Evolutionary conservation across 257 asterid genomes (phyloP), one percentile per base, ranked within the genome.

Genomic region (Nicotiana attenuata): DNA sequence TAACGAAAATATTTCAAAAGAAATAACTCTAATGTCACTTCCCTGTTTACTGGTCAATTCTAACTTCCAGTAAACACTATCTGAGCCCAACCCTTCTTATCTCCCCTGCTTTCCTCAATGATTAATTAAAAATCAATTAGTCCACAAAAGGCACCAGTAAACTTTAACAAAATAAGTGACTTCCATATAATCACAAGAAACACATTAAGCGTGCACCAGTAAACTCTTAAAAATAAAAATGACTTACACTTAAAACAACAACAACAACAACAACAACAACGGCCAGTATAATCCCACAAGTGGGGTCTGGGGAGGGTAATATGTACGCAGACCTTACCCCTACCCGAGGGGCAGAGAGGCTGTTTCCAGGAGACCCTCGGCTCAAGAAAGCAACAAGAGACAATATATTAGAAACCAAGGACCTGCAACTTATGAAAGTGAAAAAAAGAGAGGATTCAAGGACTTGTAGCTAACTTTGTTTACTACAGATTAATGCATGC

Each of bases 401-500:
- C n/a, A n/a, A n/a, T n/a, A n/a, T n/a, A n/a, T n/a, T n/a, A n/a
- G n/a, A n/a, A n/a, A n/a, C n/a, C 60, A 53, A 57, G 5, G 64
- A 57, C 11, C 3, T 17, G 20, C 2, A 41, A 41, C 11, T 41
- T 41, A 41, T 41, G 50, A 9, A 41, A 41, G 3, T 41, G 50
- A 41, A 41, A 41, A 38, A 41, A 9, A 41, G 13, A 8, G 50
- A 41, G 13, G 50, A 41, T 4, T 57, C 64, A 7, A 57, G 64
- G 24, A 57, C 57, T 2, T 19, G 38, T 8, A 61, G 16, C 67
- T 61, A 61, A 61, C 19, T 61, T 61, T 61, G 35, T 10, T 24
- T 61, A 61, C 0, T 85, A 87, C 91, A 95, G 99, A 93, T 96
- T 11, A 93, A 96, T 78, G 47, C 99, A 22, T 96, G 99, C 87